These are phyloP conservation scores for Eragrostis nindensis DNA, from an alignment of 176 grass and related monocot species.

Conservation along the genomic window DNA sequence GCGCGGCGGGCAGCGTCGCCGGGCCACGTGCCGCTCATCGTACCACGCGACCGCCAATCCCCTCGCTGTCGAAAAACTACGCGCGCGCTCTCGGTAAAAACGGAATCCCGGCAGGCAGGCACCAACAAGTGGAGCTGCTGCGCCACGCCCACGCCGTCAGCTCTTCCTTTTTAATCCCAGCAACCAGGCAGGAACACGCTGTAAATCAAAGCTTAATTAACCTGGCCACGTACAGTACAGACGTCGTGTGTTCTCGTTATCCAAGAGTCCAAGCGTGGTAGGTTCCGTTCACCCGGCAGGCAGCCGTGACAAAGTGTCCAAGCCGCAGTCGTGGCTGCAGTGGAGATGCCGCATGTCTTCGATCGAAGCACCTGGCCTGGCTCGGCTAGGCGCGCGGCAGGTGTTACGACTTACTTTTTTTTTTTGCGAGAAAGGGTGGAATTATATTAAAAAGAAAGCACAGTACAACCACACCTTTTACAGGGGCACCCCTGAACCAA, in stretches of 20 bases:
- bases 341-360: slow-evolving; percentile 1
- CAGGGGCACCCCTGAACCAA: too few species aligned
- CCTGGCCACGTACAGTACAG: not conserved
- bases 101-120: not conserved
- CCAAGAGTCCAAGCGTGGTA: not conserved
- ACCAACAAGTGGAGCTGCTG: not conserved
- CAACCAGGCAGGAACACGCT: not conserved
- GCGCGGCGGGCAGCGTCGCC: not conserved
- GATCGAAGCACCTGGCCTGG: not conserved
- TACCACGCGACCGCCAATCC: not conserved
- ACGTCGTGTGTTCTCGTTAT: not conserved
- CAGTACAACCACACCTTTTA: too few species aligned
- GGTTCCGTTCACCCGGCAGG: not conserved
- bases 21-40: slow-evolving; percentile 39
- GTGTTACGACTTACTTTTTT: too few species aligned
- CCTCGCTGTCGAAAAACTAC: slow-evolving; percentile 7
- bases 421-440: too few species aligned
- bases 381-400: not conserved
- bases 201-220: not conserved
- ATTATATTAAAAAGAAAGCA: too few species aligned
- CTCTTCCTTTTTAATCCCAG: not conserved
- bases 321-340: not conserved
- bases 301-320: slow-evolving; percentile 19
- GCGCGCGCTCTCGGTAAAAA: not conserved
- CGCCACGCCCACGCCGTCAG: not conserved